Evolutionary conservation across 352 stramenopile genomes (phyloP), one percentile per base, ranked within the genome.

Genomic region (Globisporangium orthogonon): DNA sequence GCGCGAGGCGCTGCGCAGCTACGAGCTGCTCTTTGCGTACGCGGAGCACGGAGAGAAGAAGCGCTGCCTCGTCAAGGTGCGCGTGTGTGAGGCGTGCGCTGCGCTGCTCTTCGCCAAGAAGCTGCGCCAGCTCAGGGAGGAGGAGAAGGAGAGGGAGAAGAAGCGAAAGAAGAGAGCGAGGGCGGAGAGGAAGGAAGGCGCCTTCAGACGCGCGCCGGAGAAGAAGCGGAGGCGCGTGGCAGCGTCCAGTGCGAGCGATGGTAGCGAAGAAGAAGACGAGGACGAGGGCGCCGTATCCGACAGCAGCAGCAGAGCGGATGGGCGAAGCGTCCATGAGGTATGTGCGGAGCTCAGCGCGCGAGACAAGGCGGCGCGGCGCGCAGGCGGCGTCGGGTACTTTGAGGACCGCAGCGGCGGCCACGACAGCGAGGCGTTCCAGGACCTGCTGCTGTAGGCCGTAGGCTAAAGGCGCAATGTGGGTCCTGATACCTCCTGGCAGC

Each of bases 11-110:
- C 60, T 95, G 44, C 72, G 74, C 52, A 91, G 77, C 57, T 93
- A 91, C 61, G 86, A 95, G 66, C 60, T 95, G 58, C 60, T 88
- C 39, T 95, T 95, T 60, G 68, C 71, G 33, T 95, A 95, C 49
- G 52, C 71, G 11, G 86, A 95, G 62, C 58, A 89, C 9, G 70
- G 67, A 29, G 59, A 79, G 49, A 66, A 61, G 56, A 93, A 93
- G 63, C 69, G 63, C 35, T 88, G 77, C 52, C 70, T 95, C 18
- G 81, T 95, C 13, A 95, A 92, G 63, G 70, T 91, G 18, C 76
- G 79, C n/a, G 71, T 78, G 4, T 95, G 86, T 40, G 61, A 67
- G 28, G 15, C 7, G 1, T 95, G 86, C 51, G 82, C 82, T 1
- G 47, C 63, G n/a, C 86, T 87, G 55, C 56, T 94, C 30, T 91